Conservation (phyloP, 2,329 filamentous ascomycete species). For the Colletotrichum eremochloae region DNA sequence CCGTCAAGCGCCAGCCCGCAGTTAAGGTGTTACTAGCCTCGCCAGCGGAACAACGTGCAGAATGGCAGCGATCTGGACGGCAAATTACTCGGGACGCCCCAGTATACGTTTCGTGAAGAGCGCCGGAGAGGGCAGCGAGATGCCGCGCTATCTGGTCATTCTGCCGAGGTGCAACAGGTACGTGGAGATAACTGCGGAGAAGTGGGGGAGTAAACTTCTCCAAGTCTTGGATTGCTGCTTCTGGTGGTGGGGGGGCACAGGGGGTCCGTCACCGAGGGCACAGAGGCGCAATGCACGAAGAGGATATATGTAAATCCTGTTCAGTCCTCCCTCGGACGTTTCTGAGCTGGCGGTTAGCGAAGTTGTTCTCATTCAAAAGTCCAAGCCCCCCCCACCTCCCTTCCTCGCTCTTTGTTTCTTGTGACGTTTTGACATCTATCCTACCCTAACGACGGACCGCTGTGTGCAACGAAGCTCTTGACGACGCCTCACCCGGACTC, state of each 20-base stretch:
- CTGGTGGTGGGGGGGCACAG: slow-evolving; percentile 10
- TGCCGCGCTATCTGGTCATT: slow-evolving; percentile 28
- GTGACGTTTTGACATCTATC: slow-evolving; percentile 1
- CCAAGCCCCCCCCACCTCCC: slow-evolving; percentile 11
- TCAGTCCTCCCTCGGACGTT: slow-evolving; percentile 24
- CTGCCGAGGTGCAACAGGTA: slow-evolving; percentile 35
- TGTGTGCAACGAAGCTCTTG: slow-evolving; percentile 1
- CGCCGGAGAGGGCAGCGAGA: slow-evolving; percentile 19
- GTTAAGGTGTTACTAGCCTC: slow-evolving; percentile 15
- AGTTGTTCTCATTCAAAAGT: slow-evolving; percentile 35
- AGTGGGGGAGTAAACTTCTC: slow-evolving; percentile 34
- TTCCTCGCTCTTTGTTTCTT: neutral
- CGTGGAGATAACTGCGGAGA: slow-evolving; percentile 40
- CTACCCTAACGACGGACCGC: slow-evolving; percentile 6
- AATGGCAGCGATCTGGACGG: slow-evolving; percentile 1
- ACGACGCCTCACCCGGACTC: neutral
- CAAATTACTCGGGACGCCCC: slow-evolving; percentile 20
- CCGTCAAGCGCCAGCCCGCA: neutral
- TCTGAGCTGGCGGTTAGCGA: slow-evolving; percentile 24
- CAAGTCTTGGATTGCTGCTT: slow-evolving; percentile 32
- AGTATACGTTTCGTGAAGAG: neutral
- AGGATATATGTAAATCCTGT: slow-evolving; percentile 31
- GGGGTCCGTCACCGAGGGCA: slow-evolving; percentile 29
- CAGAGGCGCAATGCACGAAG: slow-evolving; percentile 29
- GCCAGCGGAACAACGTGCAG: neutral